Evolutionary conservation across 768 basidiomycete genomes (phyloP), one percentile per base, ranked within the genome.

Genomic region (Podaxis sp.): DNA sequence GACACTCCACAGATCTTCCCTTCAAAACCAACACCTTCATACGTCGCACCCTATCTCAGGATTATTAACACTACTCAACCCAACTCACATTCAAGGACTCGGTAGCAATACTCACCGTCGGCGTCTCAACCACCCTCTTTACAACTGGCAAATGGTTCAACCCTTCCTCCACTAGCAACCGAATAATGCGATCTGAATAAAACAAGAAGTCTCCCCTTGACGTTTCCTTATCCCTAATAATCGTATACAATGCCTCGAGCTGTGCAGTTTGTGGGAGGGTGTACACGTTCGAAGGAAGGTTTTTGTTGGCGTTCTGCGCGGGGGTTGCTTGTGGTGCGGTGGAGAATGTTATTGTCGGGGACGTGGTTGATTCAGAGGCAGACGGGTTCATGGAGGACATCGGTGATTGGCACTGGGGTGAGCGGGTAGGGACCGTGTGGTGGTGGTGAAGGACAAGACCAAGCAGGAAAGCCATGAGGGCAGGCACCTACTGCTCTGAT

Each of bases 1-100:
- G 93, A 95, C 24, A 98, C 95, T 15, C 95, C 95, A 70, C 95
- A 96, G 65, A 98, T 96, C 79, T 94, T 93, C 5, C 96, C 96
- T 70, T 96, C 90, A 70, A 99, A 99, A 0, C 93, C 90, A 1
- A 98, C 94, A 17, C 96, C 96, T 62, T 93, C 85, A 73, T 96
- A 97, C 7, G 81, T 82, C 57, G 87, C 84, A 57, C 95, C 95
- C 86, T 89, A 69, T 68, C n/a, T 42, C 49, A 60, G 52, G 28
- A 44, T n/a, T 28, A 33, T 44, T 15, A 33, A 40, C 28, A 15
- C 19, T 36, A 33, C 13, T 17, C n/a, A 49, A 54, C 40, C 17
- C 11, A 12, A 22, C 51, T 39, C 55, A 54, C 11, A 26, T 22
- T 33, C 51, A 53, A 36, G n/a, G 11, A 59, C 36, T 15, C 39